Percentiles rank a stretch among this genome's conserved stretches.
These are phyloP conservation scores for Ophiobolus disseminans DNA, from an alignment of 2,329 filamentous ascomycete species.

Conservation along the genomic window DNA sequence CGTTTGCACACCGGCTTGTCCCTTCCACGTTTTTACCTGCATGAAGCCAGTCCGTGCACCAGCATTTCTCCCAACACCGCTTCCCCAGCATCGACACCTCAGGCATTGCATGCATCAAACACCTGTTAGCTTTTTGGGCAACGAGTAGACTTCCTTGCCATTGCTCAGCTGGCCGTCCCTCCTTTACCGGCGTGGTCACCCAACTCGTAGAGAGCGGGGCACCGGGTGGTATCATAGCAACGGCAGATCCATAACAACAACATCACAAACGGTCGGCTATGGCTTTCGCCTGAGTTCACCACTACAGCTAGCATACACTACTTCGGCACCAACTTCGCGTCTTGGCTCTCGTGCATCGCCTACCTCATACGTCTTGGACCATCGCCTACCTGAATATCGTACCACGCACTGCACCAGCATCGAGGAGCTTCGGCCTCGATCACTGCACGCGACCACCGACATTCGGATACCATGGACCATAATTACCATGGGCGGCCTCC, in stretches of 20 bases:
- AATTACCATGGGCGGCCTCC: conserved; percentile 38
- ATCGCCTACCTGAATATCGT: conserved; percentile 19
- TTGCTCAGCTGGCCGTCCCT: conserved; percentile 35
- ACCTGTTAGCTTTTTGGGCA: conserved; percentile 44
- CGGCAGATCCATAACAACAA: conserved; percentile 30
- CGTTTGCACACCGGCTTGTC: conserved; percentile 38
- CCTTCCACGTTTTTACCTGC: conserved; percentile 14
- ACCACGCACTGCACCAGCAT: conserved; percentile 12
- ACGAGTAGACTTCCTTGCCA: conserved; percentile 33
- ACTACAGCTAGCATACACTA: conserved; percentile 6
- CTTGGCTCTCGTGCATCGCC: conserved; percentile 32
- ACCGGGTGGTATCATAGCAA: conserved; percentile 23
- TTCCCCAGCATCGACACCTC: conserved; percentile 15
- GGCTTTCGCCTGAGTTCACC: conserved; percentile 16
- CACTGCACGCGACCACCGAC: conserved; percentile 7
- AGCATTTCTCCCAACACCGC: conserved; percentile 14
- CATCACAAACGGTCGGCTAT: conserved; percentile 24
- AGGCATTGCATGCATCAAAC: conserved; percentile 41
- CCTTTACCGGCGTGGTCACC: conserved; percentile 35
- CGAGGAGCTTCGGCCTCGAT: conserved; percentile 11
- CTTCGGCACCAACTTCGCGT: conserved; percentile 21
- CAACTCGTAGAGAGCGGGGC: conserved; percentile 23
- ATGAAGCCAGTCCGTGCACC: conserved; percentile 29
- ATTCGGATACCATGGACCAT: conserved; percentile 38
- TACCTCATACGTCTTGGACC: conserved; percentile 31